Conservation (phyloP, 2,329 filamentous ascomycete species). For the Colletotrichum echinochloae region DNA sequence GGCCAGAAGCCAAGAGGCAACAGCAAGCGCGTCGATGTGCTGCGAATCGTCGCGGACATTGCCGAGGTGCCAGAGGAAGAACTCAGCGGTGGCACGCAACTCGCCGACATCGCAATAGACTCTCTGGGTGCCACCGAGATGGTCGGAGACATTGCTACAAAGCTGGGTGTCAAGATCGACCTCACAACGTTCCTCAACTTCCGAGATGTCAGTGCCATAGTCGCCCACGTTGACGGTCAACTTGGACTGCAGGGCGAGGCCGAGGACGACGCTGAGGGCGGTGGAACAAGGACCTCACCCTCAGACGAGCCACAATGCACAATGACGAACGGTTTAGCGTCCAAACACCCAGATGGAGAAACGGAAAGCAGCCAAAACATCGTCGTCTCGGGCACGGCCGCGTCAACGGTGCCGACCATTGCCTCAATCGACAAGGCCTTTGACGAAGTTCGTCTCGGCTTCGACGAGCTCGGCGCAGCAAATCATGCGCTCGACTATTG, state of each 20-base stretch:
- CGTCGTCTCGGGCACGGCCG: background rate
- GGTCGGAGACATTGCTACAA: background rate
- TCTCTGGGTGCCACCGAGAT: conserved; percentile 23
- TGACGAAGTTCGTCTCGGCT: conserved; percentile 10
- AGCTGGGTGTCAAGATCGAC: conserved; percentile 8
- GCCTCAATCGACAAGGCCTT: background rate
- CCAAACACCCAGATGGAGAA: no score
- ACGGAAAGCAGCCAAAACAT: background rate
- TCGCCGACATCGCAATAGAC: conserved; percentile 7
- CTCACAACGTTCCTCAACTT: conserved; percentile 2
- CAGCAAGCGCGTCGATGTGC: background rate
- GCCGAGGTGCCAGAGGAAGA: background rate
- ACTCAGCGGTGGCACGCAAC: background rate
- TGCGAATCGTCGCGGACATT: conserved; percentile 9
- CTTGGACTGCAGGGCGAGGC: background rate
- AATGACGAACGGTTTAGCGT: no score
- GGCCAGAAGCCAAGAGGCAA: fast-evolving
- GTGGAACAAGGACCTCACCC: background rate
- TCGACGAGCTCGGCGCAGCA: conserved; percentile 10
- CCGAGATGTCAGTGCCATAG: conserved; percentile 2
- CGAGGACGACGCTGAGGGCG: fast-evolving
- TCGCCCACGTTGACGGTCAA: conserved; percentile 10
- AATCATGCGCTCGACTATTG: conserved; percentile 44
- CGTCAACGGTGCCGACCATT: background rate
- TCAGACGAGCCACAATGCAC: background rate